Evolutionary conservation across 2,329 filamentous ascomycete genomes (phyloP), one percentile per base, ranked within the genome.

Genomic region (Allantophomopsis lycopodina): DNA sequence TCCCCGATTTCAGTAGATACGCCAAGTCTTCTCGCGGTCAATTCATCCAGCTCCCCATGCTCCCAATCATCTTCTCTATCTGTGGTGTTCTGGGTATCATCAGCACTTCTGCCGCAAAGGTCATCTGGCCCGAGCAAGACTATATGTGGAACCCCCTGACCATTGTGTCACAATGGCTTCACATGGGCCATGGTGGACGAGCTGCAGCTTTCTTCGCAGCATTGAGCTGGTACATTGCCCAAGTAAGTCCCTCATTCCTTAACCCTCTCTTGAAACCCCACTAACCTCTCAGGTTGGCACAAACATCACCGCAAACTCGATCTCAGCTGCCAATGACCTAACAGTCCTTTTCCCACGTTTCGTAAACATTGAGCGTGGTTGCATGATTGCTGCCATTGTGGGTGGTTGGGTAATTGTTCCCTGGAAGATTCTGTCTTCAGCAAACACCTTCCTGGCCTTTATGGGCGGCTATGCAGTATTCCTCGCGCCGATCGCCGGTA

Each of bases 381-480:
- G 68, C 41, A 55, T 76, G 23, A 57, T 76, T 34, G 66, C 69
- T 5, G 69, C 70, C 2, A 38, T 76, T 3, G 53, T 75, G 15
- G 60, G 58, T 0, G 69, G 68, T 16, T 79, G 73, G 73, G 64
- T 66, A 2, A 62, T 79, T 23, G 72, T 76, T 1, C 75, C 74
- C 2, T 80, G 76, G 76, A 78, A 78, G 57, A 80, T 81, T 42
- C 60, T 80, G 14, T 62, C 55, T 28, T 75, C 69, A 0, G 76
- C 76, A 2, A 53, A 57, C 2, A 73, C 67, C 1, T 73, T 81
- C 47, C 57, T 79, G 3, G 66, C 69, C 34, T 83, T 83, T 57
- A 79, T 84, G 68, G 65, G 68, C 34, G 77, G 76, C 1, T 76
- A 79, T 52, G 68, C 70, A 1, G 64, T 79, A 15, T 79, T 79